Evolutionary conservation across 805 yeast species (phyloP).

Genomic region (Candida multigemmis): DNA sequence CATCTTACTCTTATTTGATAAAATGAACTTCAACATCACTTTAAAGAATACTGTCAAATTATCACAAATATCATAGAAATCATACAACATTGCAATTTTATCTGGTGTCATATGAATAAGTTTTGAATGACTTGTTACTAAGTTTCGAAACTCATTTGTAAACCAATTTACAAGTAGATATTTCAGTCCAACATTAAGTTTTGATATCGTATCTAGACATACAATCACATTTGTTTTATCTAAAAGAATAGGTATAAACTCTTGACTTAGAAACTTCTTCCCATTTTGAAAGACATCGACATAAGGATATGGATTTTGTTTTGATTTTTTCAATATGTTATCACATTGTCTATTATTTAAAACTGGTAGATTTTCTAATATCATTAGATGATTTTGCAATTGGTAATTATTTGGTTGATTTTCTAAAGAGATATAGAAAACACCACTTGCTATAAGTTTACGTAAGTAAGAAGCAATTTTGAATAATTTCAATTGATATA

Average conservation of each 20-base stretch:
- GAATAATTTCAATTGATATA: conserved; percentile 41
- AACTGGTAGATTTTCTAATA: conserved; percentile 53
- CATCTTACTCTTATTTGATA: conserved; percentile 30
- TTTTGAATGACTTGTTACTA: conserved; percentile 22
- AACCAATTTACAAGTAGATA: conserved; percentile 41
- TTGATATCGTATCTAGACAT: too few relatives aligned
- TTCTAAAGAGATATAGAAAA: conserved; percentile 50
- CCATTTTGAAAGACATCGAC: too few relatives aligned
- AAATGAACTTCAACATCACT: conserved; percentile 18
- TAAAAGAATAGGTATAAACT: too few relatives aligned
- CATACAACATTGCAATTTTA: conserved; percentile 20
- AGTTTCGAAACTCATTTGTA: conserved; percentile 30
- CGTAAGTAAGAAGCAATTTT: conserved; percentile 63
- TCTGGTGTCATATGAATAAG: conserved; percentile 25
- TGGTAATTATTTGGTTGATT: conserved; percentile 7
- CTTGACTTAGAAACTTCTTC: too few relatives aligned
- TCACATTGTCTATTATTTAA: conserved; percentile 46
- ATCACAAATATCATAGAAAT: conserved; percentile 28
- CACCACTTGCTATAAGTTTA: conserved; percentile 77
- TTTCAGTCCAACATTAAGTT: conserved; percentile 32
- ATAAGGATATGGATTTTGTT: too few relatives aligned
- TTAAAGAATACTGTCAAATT: conserved; percentile 32
- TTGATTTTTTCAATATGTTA: conserved; percentile 45
- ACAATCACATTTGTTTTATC: too few relatives aligned
- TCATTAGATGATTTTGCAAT: conserved; percentile 38